Evolutionary conservation across 2,329 filamentous ascomycete genomes (phyloP), one percentile per base, ranked within the genome.

Genomic region (Catunica adiposa): DNA sequence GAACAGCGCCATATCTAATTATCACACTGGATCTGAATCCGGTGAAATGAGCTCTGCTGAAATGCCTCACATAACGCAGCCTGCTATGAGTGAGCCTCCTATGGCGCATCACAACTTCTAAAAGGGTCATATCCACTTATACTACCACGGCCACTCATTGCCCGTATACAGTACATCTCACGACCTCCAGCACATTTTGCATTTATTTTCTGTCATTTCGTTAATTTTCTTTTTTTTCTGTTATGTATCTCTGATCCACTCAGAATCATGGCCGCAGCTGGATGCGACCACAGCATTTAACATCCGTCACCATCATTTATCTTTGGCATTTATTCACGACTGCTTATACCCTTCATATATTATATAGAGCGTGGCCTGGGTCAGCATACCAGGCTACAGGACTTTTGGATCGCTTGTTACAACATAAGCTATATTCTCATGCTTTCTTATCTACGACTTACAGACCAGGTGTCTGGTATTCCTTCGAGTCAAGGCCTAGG

Each of bases 121-220:
- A 55, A 20, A 25, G 22, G 44, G 22, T 8, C 20, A 7, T 22
- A 8, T 44, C 20, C 20, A 2, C 2, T 44, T 44, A 17, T 7
- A n/a, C 20, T 17, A 17, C n/a, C 15, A n/a, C 40, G 8, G 20
- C 7, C 40, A 38, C n/a, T 38, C 37, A 11, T 4, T 44, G 40
- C 7, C n/a, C 40, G 3, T 8, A 22, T 44, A 17, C 15, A n/a
- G 8, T 11, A 5, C 6, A 31, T 15, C 14, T 31, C 9, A 31
- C 34, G 51, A 20, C 11, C 17, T 37, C 22, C 22, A 20, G 25
- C 7, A 17, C 38, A 29, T 23, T 15, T 46, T 15, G 54, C n/a
- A 50, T 55, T 55, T n/a, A 14, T 56, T 52, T 52, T 51, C 20
- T 22, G 20, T 38, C 47, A 26, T 42, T 42, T 25, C 37, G 15